phyloP scores from a whole-genome alignment of 2,329 filamentous ascomycete genomes.

The Myriosclerotinia duriaeana region DNA sequence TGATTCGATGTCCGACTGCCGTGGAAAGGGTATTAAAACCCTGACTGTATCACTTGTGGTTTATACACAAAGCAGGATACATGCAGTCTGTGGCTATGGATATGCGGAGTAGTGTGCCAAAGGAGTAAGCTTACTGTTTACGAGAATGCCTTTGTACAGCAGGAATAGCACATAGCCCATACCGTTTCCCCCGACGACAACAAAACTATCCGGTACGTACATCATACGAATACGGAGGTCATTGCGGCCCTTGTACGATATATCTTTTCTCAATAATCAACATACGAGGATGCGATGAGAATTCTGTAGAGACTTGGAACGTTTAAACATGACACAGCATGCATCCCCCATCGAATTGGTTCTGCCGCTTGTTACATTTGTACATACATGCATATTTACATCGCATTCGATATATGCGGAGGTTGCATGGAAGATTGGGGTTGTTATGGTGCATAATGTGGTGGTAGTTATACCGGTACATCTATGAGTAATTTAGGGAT shows the following conservation, averaged over 20 bases:
- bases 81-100: background rate
- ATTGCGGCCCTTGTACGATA: background rate
- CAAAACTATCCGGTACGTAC: background rate
- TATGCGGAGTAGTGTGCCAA: background rate
- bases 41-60: background rate
- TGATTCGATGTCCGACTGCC: background rate
- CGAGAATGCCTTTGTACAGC: background rate
- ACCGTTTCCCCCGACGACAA: background rate
- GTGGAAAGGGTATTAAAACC: background rate
- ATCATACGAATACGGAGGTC: background rate
- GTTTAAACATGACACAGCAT: background rate
- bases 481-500: conserved; percentile 2
- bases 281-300: background rate
- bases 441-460: background rate
- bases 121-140: background rate
- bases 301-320: background rate
- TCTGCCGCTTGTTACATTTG: background rate
- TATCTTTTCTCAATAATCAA: background rate
- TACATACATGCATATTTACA: background rate
- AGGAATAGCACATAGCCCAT: background rate
- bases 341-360: background rate
- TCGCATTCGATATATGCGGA: conserved; percentile 15
- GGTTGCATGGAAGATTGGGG: background rate
- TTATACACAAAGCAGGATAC: background rate
- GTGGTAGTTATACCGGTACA: background rate